A percentile compares a stretch with the other conserved stretches of the same genome.
Evolutionary conservation across 2,329 filamentous ascomycete species (phyloP).

Genomic region (Talaromyces sp.): DNA sequence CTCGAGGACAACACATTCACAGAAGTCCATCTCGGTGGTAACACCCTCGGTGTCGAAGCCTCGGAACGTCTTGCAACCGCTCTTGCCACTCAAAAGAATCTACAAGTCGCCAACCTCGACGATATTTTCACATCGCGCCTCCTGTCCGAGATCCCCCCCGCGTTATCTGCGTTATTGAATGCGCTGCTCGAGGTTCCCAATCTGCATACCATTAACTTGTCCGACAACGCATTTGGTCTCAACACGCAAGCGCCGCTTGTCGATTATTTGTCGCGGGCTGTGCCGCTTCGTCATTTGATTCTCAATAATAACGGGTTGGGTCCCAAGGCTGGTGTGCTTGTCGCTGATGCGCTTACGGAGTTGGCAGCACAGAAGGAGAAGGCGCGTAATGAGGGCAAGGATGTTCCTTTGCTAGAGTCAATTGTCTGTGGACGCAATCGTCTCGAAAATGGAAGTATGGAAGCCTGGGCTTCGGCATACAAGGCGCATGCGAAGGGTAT

Average conservation of each 20-base stretch:
- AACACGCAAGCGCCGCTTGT: conserved; percentile 92
- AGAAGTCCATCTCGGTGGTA: conserved; percentile 82
- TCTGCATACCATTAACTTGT: conserved; percentile 88
- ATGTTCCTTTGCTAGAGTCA: conserved; percentile 85
- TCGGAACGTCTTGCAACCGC: conserved; percentile 81
- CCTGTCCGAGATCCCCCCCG: conserved; percentile 87
- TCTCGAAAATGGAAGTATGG: conserved; percentile 94
- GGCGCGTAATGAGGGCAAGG: conserved; percentile 60
- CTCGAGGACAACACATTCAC: conserved; percentile 66
- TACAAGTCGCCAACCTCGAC: conserved; percentile 81
- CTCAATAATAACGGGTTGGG: conserved; percentile 98
- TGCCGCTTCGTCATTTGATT: conserved; percentile 87
- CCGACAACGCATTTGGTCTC: conserved; percentile 96
- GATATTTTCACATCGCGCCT: conserved; percentile 97
- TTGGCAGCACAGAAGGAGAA: conserved; percentile 81
- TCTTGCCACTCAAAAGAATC: conserved; percentile 75
- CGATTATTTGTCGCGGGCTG: conserved; percentile 82
- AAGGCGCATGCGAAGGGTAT: conserved; percentile 73
- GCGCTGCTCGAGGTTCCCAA: conserved; percentile 81
- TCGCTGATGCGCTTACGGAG: conserved; percentile 80
- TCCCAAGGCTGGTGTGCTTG: conserved; percentile 80
- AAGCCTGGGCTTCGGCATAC: conserved; percentile 86
- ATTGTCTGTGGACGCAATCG: conserved; percentile 95
- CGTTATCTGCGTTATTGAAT: conserved; percentile 78
- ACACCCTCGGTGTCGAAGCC: conserved; percentile 87